A percentile compares a stretch with the other conserved stretches of the same genome.
Evolutionary conservation across 2,329 filamentous ascomycete species (phyloP).

Genomic region (Thelonectria rubi): DNA sequence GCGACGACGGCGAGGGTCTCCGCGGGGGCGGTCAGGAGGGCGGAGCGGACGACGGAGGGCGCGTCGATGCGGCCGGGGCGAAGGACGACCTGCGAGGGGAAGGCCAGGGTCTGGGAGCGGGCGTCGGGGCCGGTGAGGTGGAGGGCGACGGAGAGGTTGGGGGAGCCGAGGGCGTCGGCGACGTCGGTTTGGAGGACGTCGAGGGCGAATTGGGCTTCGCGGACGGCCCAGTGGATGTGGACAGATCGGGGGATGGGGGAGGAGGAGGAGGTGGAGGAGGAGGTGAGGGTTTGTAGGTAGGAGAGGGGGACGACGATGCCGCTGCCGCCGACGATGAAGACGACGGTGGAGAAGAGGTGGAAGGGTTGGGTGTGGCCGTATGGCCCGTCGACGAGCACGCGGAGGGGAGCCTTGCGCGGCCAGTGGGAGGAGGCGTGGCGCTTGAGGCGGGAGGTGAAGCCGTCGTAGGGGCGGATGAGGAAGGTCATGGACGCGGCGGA

Average conservation of each 20-base stretch:
- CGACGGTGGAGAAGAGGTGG: slow-evolving; percentile 49
- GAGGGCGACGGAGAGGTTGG: slow-evolving; percentile 48
- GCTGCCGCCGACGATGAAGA: slow-evolving; percentile 57
- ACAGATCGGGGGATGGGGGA: slow-evolving; percentile 35
- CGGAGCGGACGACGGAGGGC: slow-evolving; percentile 43
- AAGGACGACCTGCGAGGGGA: slow-evolving; percentile 31
- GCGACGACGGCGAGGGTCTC: slow-evolving; percentile 53
- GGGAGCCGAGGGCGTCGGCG: slow-evolving; percentile 37
- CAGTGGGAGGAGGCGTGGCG: slow-evolving; percentile 41
- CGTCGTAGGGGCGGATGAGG: slow-evolving; percentile 56
- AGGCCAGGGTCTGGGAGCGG: not conserved
- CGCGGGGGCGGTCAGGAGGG: slow-evolving; percentile 30
- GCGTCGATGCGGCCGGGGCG: slow-evolving; percentile 48
- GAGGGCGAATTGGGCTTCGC: slow-evolving; percentile 50
- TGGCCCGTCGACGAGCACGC: slow-evolving; percentile 55
- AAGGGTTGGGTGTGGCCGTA: slow-evolving; percentile 54
- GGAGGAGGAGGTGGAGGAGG: not conserved
- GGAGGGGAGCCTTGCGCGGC: slow-evolving; percentile 41
- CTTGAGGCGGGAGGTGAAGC: slow-evolving; percentile 53
- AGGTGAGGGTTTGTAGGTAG: slow-evolving; percentile 46
- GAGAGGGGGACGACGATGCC: slow-evolving; percentile 55
- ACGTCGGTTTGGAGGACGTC: slow-evolving; percentile 49
- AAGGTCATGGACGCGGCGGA: slow-evolving; percentile 48
- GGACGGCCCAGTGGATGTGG: slow-evolving; percentile 55
- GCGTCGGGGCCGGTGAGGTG: slow-evolving; percentile 45